These are phyloP conservation scores for Furcasterigmium sp. DNA, from an alignment of 2,329 filamentous ascomycete genomes.

Conservation along the genomic window DNA sequence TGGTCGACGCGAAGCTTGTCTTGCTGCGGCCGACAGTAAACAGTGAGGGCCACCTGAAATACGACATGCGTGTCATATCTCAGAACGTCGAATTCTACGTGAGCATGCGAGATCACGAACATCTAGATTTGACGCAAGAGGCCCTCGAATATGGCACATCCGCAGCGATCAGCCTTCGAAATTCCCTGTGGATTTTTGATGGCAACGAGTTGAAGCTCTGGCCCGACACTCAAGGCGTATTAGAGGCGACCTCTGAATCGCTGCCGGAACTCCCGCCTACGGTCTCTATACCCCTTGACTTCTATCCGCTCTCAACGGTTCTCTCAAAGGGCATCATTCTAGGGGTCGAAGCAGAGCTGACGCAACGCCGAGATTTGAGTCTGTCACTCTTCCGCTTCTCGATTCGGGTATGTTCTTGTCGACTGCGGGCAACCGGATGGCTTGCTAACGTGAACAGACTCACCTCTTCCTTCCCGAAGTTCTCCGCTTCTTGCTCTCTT, in stretches of 20 bases:
- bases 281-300: constrained; percentile 81
- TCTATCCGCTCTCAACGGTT: constrained; percentile 85
- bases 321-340: constrained; percentile 87
- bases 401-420: constrained; percentile 63
- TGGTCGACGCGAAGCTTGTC: constrained; percentile 97
- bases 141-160: constrained; percentile 1
- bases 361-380: constrained; percentile 86
- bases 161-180: constrained; percentile 45
- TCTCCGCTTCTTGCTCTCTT: constrained; percentile 70
- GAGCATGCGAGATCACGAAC: constrained; percentile 75
- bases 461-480: constrained; percentile 90
- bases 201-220: constrained; percentile 81
- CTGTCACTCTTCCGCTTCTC: constrained; percentile 88
- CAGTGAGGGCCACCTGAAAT: constrained; percentile 81
- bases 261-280: constrained; percentile 67
- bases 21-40: constrained; percentile 82
- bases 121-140: neutral
- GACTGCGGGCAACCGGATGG: constrained; percentile 4
- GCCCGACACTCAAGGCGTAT: constrained; percentile 81
- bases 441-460: constrained; percentile 48
- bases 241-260: constrained; percentile 65
- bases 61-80: constrained; percentile 95
- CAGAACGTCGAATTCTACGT: constrained; percentile 96
- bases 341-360: constrained; percentile 85
- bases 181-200: constrained; percentile 94